Percentiles rank a stretch among this genome's conserved stretches.
These are phyloP conservation scores for Phytophthora nicotianae DNA, from an alignment of 352 stramenopile species.

Conservation along the genomic window DNA sequence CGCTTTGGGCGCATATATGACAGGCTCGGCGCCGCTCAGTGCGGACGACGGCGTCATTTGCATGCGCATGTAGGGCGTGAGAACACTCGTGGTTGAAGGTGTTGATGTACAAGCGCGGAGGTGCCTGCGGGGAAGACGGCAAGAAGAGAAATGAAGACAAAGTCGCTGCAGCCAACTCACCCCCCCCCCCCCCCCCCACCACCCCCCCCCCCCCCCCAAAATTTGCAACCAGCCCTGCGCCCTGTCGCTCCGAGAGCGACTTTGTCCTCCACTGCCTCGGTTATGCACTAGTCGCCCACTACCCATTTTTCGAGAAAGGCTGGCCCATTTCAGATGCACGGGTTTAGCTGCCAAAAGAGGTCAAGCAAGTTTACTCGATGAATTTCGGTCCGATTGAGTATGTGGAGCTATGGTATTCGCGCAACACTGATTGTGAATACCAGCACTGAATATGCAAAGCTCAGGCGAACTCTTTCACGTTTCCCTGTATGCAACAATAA, in stretches of 20 bases:
- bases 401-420: too few species aligned
- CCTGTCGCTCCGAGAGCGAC: conserved; percentile 29
- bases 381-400: too few species aligned
- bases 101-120: conserved; percentile 26
- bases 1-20: conserved; percentile 36
- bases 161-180: conserved; percentile 10
- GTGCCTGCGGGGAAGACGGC: conserved; percentile 18
- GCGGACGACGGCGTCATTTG: conserved; percentile 36
- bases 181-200: conserved; percentile 11
- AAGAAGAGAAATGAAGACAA: conserved; percentile 32
- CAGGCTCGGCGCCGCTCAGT: conserved; percentile 25
- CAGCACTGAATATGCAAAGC: too few species aligned
- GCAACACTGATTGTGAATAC: too few species aligned
- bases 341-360: too few species aligned
- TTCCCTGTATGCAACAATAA: too few species aligned
- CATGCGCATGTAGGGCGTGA: conserved; percentile 45
- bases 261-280: neutral
- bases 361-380: too few species aligned
- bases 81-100: conserved; percentile 13
- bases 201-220: too few species aligned
- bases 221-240: conserved; percentile 26
- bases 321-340: neutral
- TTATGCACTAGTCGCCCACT: neutral
- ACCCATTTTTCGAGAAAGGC: neutral
- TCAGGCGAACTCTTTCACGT: too few species aligned